Conservation (phyloP, 257 asterid species). For the Solanum virginianum region DNA sequence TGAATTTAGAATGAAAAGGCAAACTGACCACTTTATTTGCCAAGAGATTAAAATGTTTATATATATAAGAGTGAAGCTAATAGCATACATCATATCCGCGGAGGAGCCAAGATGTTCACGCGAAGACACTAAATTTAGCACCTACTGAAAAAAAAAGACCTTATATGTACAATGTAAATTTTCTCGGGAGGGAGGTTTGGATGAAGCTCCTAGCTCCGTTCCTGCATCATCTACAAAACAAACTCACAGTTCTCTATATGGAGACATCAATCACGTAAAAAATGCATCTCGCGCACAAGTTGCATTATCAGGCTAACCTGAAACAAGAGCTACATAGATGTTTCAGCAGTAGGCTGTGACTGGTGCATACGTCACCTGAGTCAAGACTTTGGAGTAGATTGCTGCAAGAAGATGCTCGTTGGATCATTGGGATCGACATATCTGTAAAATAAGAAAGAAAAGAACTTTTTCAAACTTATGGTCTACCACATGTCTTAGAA, state of each 20-base stretch:
- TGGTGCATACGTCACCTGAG: constrained; percentile 64
- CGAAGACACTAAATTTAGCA: neutral
- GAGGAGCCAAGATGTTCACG: neutral
- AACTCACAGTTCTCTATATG: neutral
- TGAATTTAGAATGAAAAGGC: too few species aligned
- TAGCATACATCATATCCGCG: neutral
- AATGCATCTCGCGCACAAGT: neutral
- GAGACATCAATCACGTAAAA: neutral
- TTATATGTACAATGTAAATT: neutral
- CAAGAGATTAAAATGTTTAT: neutral
- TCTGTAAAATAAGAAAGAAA: constrained; percentile 25
- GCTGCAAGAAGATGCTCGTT: constrained; percentile 85
- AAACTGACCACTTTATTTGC: neutral
- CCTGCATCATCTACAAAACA: neutral
- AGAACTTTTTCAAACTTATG: neutral
- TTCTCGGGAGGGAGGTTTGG: neutral
- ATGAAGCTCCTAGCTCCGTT: neutral
- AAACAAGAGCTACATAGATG: neutral
- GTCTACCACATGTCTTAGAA: neutral
- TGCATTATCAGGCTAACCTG: neutral
- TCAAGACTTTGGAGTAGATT: constrained; percentile 62
- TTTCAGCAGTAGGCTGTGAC: constrained; percentile 21
- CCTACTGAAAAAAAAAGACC: neutral
- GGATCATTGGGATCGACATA: constrained; percentile 95
- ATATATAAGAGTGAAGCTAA: neutral